phyloP scores from a whole-genome alignment of 768 basidiomycete genomes.

The Amanita fuliginea region DNA sequence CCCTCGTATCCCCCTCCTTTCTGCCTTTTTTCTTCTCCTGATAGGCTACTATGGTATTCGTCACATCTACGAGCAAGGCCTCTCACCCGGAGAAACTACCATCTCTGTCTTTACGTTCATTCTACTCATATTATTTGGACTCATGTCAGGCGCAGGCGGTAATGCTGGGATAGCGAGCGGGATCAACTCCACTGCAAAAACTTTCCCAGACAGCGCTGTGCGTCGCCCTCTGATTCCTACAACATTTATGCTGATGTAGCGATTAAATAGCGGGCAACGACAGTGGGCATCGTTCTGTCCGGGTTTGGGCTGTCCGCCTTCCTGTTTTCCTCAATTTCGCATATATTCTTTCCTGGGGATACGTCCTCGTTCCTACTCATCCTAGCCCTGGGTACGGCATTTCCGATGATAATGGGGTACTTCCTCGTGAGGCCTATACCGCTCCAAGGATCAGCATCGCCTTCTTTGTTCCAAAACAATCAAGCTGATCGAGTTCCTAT shows the following conservation, averaged over 20 bases:
- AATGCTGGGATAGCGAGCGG: slow-evolving; percentile 61
- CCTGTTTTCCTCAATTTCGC: slow-evolving; percentile 72
- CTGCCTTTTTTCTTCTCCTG: slow-evolving; percentile 49
- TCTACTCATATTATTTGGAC: slow-evolving; percentile 50
- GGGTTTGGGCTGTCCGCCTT: slow-evolving; percentile 91
- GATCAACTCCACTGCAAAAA: slow-evolving; percentile 76
- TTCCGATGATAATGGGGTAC: slow-evolving; percentile 72
- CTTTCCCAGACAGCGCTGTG: slow-evolving; percentile 64
- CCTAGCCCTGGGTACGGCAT: slow-evolving; percentile 66
- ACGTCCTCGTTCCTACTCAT: slow-evolving; percentile 69
- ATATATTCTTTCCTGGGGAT: slow-evolving; percentile 62
- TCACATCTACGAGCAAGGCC: slow-evolving; percentile 42
- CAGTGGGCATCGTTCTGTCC: slow-evolving; percentile 70
- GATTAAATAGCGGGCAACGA: slow-evolving; percentile 51
- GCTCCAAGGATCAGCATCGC: slow-evolving; percentile 20
- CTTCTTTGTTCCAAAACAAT: neutral
- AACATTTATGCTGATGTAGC: neutral
- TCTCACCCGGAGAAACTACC: slow-evolving; percentile 21
- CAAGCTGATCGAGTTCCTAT: neutral
- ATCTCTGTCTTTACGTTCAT: slow-evolving; percentile 32
- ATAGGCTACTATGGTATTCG: slow-evolving; percentile 65
- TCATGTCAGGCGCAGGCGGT: slow-evolving; percentile 69
- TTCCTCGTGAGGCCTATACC: slow-evolving; percentile 66
- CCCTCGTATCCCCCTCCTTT: slow-evolving; percentile 53
- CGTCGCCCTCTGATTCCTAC: slow-evolving; percentile 14